Base-by-base conservation (phyloP, 192 early-diverging fungal genomes). In the Podila verticillata region DNA sequence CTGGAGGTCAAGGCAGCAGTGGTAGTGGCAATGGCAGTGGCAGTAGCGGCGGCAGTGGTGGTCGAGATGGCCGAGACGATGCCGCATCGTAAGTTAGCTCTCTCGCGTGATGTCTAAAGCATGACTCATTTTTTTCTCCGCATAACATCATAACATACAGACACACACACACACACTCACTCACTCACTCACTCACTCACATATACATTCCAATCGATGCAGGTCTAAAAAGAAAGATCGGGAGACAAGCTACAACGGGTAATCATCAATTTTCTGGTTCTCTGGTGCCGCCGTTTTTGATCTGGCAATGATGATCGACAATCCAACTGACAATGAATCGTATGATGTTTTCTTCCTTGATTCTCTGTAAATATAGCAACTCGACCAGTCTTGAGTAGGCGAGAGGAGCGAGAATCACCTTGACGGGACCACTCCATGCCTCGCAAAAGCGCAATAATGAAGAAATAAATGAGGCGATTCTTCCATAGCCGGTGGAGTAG, bases 181-280 rank as follows among this genome's bases (percentile, higher is more conserved):
- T 61, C 67, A n/a, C n/a, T n/a, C n/a, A n/a, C n/a, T n/a, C n/a
- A n/a, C n/a, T n/a, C n/a, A 22, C 57, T 9, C 10, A 13, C 29
- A 24, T 20, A 6, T 13, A 54, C 67, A 39, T 34, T 34, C 3
- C 39, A 44, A 44, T 44, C 7, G 39, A 34, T 30, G 30, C 68
- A 80, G 77, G 8, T 57, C 49, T 3, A 80, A 80, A 32, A 80
- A 72, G 48, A 80, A 80, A 31, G 70, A 80, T 30, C 48, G 36
- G 8, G 77, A 80, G 34, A 47, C 65, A 6, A 72, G 56, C 19
- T 80, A 80, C 57, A 80, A 72, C n/a, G 77, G 77, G 77, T 72
- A 68, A 48, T 3, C 29, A 28, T 60, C 15, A n/a, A 57, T 7
- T 13, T 26, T 26, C 7, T 47, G 24, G 4, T 17, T 54, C 24